A percentile compares a stretch with the other conserved stretches of the same genome.
Evolutionary conservation across 2,329 filamentous ascomycete genomes (phyloP).

Genomic region (Uncinocarpus reesii): DNA sequence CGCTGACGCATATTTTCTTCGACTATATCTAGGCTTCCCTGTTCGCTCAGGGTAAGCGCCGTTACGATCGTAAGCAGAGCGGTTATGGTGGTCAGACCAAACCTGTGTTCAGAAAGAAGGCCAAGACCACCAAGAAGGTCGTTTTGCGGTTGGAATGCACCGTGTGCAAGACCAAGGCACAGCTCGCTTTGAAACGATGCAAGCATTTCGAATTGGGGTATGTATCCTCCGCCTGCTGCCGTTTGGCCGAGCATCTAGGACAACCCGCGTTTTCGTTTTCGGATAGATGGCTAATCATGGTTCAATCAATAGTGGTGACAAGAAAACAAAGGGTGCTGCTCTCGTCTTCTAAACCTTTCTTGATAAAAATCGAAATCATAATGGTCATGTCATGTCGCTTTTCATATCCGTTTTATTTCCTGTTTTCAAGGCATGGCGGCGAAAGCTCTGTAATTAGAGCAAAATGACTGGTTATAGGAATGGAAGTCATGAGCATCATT

Average conservation of each 20-base stretch:
- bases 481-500: constrained; percentile 17
- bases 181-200: constrained; percentile 98
- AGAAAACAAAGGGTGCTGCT: constrained; percentile 99
- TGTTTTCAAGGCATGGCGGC: constrained; percentile 14
- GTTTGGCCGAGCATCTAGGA: background rate
- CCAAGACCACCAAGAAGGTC: constrained; percentile 99
- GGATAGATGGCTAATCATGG: constrained; percentile 24
- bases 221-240: constrained; percentile 31
- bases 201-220: constrained; percentile 99
- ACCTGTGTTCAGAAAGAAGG: constrained; percentile 99
- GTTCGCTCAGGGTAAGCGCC: constrained; percentile 98
- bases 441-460: constrained; percentile 16
- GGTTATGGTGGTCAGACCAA: constrained; percentile 99
- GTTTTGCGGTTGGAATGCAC: constrained; percentile 97
- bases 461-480: constrained; percentile 16
- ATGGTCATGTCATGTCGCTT: constrained; percentile 13
- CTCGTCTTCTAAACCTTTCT: constrained; percentile 75
- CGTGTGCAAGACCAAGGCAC: constrained; percentile 93
- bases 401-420: constrained; percentile 14
- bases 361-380: constrained; percentile 5
- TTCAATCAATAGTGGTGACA: constrained; percentile 71
- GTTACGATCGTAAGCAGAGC: constrained; percentile 98
- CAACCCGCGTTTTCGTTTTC: background rate
- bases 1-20: constrained; percentile 6
- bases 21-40: constrained; percentile 60